Base-by-base conservation (phyloP, 768 basidiomycete genomes). In the Tulasnella sp. region DNA sequence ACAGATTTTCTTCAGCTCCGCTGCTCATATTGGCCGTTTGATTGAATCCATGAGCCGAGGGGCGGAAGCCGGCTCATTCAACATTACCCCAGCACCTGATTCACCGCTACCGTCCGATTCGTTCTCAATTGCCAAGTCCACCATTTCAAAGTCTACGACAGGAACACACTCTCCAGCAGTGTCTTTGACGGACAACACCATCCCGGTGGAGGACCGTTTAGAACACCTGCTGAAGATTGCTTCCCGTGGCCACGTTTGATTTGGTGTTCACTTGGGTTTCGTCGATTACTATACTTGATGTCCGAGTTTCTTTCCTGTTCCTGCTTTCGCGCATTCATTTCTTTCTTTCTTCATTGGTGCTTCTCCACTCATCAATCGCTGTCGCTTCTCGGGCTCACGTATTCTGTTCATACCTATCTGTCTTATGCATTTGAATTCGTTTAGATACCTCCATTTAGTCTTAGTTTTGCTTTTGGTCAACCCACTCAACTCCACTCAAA, bases 51-150 rank as follows among this genome's bases (percentile, higher is more conserved):
- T 91, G 66, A 88, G 87, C 45, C 82, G 82, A 66, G 83, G 81
- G 31, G 80, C 81, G 73, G 88, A 91, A 62, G 75, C 85, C 39
- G 88, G 86, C 43, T 83, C 86, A 35, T 88, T 89, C 74, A 89
- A 89, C 65, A 79, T 89, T 65, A 65, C 75, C 35, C 77, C 80
- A 11, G 68, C 72, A 62, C 61, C 39, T 6, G 42, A 49, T n/a
- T 57, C 57, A 17, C 37, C 51, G 14, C 17, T 32, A 36, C 51
- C 50, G 31, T 41, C 32, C n/a, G 11, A 21, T 23, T 41, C 50
- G 19, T 49, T 31, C 9, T 6, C 34, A 25, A 19, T 50, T 34
- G 56, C 57, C 39, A 60, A 34, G 49, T 32, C 52, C 46, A 23
- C 19, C 21, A 50, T 49, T 29, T 45, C 42, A 32, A 58, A 50